phyloP scores from a whole-genome alignment of 371 early-diverging fungal species.

The Apophysomyces trapeziformis region DNA sequence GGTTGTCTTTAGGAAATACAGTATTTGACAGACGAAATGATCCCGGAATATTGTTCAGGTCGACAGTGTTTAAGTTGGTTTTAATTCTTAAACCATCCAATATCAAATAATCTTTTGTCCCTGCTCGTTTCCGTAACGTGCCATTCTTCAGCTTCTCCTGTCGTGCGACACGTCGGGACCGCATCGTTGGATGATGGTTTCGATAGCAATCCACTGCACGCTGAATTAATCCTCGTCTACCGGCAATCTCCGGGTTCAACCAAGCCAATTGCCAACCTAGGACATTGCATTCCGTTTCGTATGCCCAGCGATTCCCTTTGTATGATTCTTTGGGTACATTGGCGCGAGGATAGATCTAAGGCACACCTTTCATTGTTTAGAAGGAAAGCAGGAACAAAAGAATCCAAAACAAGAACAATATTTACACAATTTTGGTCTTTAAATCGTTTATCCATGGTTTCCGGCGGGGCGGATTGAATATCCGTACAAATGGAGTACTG shows the following conservation, averaged over 20 bases:
- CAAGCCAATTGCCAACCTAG: conserved; percentile 89
- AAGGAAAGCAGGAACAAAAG: neutral
- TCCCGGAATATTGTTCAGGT: conserved; percentile 44
- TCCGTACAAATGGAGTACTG: conserved; percentile 79
- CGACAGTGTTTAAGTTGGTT: conserved; percentile 46
- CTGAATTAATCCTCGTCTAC: conserved; percentile 89
- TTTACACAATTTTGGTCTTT: conserved; percentile 67
- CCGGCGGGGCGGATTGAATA: conserved; percentile 65
- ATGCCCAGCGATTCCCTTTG: conserved; percentile 90
- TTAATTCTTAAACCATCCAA: conserved; percentile 42
- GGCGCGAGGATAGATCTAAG: conserved; percentile 64
- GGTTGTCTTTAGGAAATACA: conserved; percentile 45
- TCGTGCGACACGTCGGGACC: conserved; percentile 78
- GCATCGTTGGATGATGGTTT: conserved; percentile 78
- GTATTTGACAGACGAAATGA: conserved; percentile 46
- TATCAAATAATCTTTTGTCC: conserved; percentile 12
- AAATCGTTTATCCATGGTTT: conserved; percentile 62
- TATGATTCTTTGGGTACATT: conserved; percentile 71
- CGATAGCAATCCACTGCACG: conserved; percentile 93
- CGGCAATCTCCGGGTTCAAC: conserved; percentile 81
- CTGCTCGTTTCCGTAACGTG: conserved; percentile 42
- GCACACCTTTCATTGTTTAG: neutral
- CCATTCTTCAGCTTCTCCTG: conserved; percentile 72
- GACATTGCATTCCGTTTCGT: conserved; percentile 89
- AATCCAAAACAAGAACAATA: conserved; percentile 7